A percentile compares a stretch with the other conserved stretches of the same genome.
Evolutionary conservation across 2,329 filamentous ascomycete species (phyloP).

Genomic region (Hymenoscyphus fructigenus): DNA sequence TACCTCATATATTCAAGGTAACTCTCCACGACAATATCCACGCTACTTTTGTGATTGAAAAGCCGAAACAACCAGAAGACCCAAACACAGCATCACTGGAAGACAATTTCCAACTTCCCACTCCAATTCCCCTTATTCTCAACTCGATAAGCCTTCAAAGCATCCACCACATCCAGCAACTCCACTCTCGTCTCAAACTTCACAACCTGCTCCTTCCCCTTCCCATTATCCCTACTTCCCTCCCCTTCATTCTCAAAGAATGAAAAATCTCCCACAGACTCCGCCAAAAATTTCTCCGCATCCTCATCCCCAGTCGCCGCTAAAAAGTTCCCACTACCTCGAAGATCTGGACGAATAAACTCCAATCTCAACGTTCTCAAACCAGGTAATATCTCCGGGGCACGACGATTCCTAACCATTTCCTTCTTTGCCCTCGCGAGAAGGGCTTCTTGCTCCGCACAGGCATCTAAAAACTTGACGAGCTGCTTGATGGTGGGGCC

Average conservation of each 20-base stretch:
- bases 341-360: slow-evolving; percentile 38
- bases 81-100: too few species aligned
- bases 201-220: not conserved
- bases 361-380: slow-evolving; percentile 56
- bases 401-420: slow-evolving; percentile 33
- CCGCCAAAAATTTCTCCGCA: slow-evolving; percentile 26
- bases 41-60: too few species aligned
- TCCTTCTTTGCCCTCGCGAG: slow-evolving; percentile 36
- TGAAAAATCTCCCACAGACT: slow-evolving; percentile 29
- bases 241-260: slow-evolving; percentile 26
- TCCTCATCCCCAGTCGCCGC: slow-evolving; percentile 31
- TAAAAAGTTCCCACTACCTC: not conserved
- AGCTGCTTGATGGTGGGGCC: slow-evolving; percentile 52
- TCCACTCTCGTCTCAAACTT: slow-evolving; percentile 1
- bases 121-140: slow-evolving; percentile 18
- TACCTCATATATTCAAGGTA: too few species aligned
- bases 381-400: slow-evolving; percentile 48
- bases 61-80: too few species aligned
- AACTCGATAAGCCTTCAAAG: slow-evolving; percentile 22
- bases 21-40: too few species aligned
- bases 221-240: not conserved
- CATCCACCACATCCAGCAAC: slow-evolving; percentile 20
- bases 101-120: slow-evolving; percentile 22
- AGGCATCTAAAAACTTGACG: slow-evolving; percentile 46
- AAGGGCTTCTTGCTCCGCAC: slow-evolving; percentile 49